Conservation (phyloP, 2,329 filamentous ascomycete genomes). For the Fusarium austroafricanum region DNA sequence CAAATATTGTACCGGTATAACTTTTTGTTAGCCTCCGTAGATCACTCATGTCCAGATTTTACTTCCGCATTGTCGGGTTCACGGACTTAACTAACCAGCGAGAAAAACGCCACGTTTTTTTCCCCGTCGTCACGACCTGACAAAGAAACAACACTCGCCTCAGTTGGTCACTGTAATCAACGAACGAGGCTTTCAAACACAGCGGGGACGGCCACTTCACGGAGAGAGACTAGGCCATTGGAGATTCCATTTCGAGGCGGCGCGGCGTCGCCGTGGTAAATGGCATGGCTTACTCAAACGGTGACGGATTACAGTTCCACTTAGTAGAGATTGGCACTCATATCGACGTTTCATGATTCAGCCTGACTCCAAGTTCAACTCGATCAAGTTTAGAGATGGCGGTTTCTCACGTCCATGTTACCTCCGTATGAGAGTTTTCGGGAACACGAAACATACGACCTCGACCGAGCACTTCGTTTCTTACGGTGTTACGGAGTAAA, state of each 20-base stretch:
- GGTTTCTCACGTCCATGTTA: slow-evolving; percentile 6
- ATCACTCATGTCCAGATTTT: slow-evolving; percentile 24
- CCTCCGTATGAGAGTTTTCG: slow-evolving; percentile 8
- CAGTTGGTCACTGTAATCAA: slow-evolving; percentile 10
- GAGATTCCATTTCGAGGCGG: slow-evolving; percentile 14
- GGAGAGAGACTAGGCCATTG: not conserved
- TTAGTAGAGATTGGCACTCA: slow-evolving; percentile 13
- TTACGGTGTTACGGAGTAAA: not conserved
- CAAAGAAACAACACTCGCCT: not conserved
- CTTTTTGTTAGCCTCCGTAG: slow-evolving; percentile 19
- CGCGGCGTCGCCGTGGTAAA: slow-evolving; percentile 34
- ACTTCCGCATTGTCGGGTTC: slow-evolving; percentile 39
- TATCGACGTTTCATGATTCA: slow-evolving; percentile 37
- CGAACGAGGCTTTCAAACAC: slow-evolving; percentile 23
- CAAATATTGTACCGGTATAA: not conserved
- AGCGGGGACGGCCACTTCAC: slow-evolving; percentile 7
- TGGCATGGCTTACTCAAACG: not conserved
- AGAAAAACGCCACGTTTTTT: slow-evolving; percentile 27
- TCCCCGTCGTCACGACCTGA: not conserved
- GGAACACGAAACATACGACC: not conserved
- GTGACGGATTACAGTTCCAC: slow-evolving; percentile 19
- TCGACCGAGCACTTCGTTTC: not conserved
- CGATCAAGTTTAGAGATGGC: slow-evolving; percentile 6
- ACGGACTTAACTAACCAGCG: slow-evolving; percentile 43
- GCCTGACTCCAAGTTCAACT: slow-evolving; percentile 8